Base-by-base conservation (phyloP, 306 rosid species). In the Bauhinia variegata region DNA sequence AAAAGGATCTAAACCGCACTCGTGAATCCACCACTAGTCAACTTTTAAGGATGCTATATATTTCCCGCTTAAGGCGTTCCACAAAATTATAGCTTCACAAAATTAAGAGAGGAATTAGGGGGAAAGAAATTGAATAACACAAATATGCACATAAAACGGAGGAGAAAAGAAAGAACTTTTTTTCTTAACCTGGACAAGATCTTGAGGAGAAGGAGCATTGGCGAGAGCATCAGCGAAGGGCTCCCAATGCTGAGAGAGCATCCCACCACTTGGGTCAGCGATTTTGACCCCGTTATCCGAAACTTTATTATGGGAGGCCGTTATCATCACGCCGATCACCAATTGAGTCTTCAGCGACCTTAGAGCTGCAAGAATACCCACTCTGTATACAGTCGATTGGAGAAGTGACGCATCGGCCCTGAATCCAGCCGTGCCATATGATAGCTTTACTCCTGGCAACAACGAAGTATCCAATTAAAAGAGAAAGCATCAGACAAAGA, bases 191-290 rank as follows among this genome's bases (percentile, higher is more conserved):
- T 11, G 81, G 60, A 88, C 30, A 11, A 93, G 95, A 15, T 86
- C 75, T 19, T 75, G 80, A 8, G 96, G 73, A 73, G 89, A 78
- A 70, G 79, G 59, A 9, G 90, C 95, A 72, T 83, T 80, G 62
- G 96, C 95, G 6, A 93, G 82, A 8, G 84, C 74, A 28, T 93
- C 91, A 3, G 98, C 95, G 51, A 93, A 89, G 16, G 97, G 92
- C 70, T 93, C 97, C 98, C 97, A 90, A 13, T 80, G 83, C 82
- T 89, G 98, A 55, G 96, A 72, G 71, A 93, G 91, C 97, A 93
- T 88, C 60, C 91, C 91, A 0, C 97, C 98, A 57, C 50, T 84
- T 0, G 88, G 91, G 54, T 89, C 98, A 42, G 95, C 93, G 51
- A 93, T 70, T 79, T 93, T 93, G 64, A 89, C 85, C 13, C 98